These are phyloP conservation scores for Haplographium delicatum DNA, from an alignment of 495 filamentous ascomycete species.

Conservation along the genomic window DNA sequence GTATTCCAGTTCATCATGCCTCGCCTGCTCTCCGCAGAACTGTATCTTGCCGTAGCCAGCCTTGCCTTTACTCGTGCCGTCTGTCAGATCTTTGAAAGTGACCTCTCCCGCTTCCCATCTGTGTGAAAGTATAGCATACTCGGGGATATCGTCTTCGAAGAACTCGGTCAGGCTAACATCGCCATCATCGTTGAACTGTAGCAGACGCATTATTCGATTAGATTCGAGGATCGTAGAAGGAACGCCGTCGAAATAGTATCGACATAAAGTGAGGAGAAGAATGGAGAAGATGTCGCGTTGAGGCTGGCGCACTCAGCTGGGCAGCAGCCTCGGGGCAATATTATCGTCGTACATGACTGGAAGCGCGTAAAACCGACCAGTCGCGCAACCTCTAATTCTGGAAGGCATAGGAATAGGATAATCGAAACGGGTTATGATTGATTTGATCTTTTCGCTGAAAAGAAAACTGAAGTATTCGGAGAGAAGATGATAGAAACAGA, in stretches of 20 bases:
- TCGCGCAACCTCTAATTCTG: constrained; percentile 3
- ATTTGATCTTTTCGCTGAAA: constrained; percentile 6
- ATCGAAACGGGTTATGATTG: constrained; percentile 6
- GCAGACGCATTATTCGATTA: neutral
- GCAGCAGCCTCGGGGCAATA: constrained; percentile 6
- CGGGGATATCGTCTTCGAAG: neutral
- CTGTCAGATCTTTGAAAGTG: constrained; percentile 16
- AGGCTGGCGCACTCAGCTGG: constrained; percentile 16
- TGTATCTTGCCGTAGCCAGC: constrained; percentile 25
- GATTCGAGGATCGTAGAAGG: neutral
- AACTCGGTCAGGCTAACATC: neutral
- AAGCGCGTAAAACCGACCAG: constrained; percentile 13
- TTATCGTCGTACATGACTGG: constrained; percentile 10
- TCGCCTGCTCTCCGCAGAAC: constrained; percentile 22
- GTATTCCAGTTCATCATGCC: constrained; percentile 22
- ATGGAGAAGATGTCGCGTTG: constrained; percentile 11
- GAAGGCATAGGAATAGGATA: constrained; percentile 8
- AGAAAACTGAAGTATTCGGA: neutral
- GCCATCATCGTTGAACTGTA: neutral
- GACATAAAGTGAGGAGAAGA: constrained; percentile 9
- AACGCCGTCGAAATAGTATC: neutral
- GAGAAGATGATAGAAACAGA: constrained; percentile 3
- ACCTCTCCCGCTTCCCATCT: constrained; percentile 24
- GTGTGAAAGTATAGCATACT: constrained; percentile 18
- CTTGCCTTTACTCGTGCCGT: neutral